Base-by-base conservation (phyloP, 257 asterid genomes). In the Linderniella brevidens region DNA sequence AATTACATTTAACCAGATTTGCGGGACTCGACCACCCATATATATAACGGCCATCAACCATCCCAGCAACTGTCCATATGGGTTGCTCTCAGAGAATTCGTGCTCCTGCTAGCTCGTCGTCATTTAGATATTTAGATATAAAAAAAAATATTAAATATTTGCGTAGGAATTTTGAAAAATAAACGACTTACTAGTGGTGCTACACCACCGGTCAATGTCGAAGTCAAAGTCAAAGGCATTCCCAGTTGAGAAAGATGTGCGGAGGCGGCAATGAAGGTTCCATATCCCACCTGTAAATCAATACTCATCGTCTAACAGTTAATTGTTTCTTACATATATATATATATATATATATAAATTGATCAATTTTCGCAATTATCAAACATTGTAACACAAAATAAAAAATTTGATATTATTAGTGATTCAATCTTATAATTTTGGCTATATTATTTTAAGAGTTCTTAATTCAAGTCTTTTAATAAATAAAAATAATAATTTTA, bases 31-130 rank as follows among this genome's bases (percentile, higher is more conserved):
- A 6, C 76, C 72, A 2, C 77, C 77, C 72, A 65, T 65, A 35
- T 70, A 68, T 32, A 57, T 65, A 20, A 58, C 68, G 20, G 74
- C 75, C 80, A 72, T 75, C 63, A 68, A 13, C 84, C 79, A 68
- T 13, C 77, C 79, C 51, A 68, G 35, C 64, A 55, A 58, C 35
- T 71, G 68, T 25, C 77, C 79, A 42, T 39, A 72, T 4, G 46
- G 46, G 43, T 37, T n/a, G n/a, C n/a, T 65, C 44, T 57, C 61
- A 11, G 51, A 47, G 4, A 37, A 0, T 41, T 55, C 63, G 9
- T 49, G 37, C 47, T 54, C 62, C 67, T 58, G 56, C n/a, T 25
- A 25, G 6, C 6, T 25, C 3, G 32, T 25, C 32, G 32, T 46
- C 11, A 25, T 14, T 1, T n/a, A 35, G 29, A 16, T 2, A 25